Conservation (phyloP, 345 rosid genomes). For the Cardiospermum halicacabum region DNA sequence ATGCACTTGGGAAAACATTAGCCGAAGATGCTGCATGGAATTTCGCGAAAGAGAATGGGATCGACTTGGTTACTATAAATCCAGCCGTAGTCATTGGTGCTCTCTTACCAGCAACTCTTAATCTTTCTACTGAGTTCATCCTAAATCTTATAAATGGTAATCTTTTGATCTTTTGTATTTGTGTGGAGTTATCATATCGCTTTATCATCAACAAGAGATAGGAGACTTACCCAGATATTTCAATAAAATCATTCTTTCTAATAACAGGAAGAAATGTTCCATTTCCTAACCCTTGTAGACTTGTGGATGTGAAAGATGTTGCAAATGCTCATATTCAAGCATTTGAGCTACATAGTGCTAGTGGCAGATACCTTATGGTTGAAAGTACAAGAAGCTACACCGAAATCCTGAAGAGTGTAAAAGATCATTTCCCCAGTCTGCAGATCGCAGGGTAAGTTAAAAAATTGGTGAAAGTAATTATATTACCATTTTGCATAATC, state of each 20-base stretch:
- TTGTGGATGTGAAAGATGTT: slow-evolving; percentile 46
- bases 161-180: background rate
- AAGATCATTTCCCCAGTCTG: background rate
- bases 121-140: slow-evolving; percentile 18
- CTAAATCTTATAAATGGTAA: slow-evolving; percentile 28
- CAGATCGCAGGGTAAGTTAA: too few relatives aligned
- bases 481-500: too few relatives aligned
- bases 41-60: slow-evolving; percentile 32
- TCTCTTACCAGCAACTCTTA: slow-evolving; percentile 35
- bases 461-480: too few relatives aligned
- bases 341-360: slow-evolving; percentile 39
- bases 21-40: slow-evolving; percentile 48
- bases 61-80: slow-evolving; percentile 35
- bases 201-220: too few relatives aligned
- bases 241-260: background rate
- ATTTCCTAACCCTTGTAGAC: slow-evolving; percentile 13
- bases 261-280: background rate
- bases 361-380: slow-evolving; percentile 40
- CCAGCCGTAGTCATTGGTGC: slow-evolving; percentile 45
- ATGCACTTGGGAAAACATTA: slow-evolving; percentile 34
- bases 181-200: too few relatives aligned
- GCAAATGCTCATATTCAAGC: slow-evolving; percentile 54
- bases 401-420: slow-evolving; percentile 13
- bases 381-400: slow-evolving; percentile 1
- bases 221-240: too few relatives aligned